These are phyloP conservation scores for Leishmania tarentolae DNA, from an alignment of 208 protist genomes.

Conservation along the genomic window DNA sequence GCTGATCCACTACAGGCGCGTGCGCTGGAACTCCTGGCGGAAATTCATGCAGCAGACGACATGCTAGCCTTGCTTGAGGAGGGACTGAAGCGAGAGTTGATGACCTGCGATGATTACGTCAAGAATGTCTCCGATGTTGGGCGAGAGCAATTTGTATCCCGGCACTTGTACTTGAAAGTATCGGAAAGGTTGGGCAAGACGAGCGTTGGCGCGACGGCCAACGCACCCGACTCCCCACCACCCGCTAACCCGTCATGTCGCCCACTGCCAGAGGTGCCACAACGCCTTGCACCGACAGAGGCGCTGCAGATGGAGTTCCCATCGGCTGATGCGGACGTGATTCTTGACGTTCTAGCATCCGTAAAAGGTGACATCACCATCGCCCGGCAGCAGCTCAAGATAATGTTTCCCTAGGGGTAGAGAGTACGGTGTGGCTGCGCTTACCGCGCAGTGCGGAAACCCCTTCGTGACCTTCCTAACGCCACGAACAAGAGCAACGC, in stretches of 20 bases:
- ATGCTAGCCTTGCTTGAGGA: conserved; percentile 67
- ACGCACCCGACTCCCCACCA: conserved; percentile 5
- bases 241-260: not conserved
- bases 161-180: conserved; percentile 64
- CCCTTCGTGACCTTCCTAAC: not conserved
- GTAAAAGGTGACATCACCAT: conserved; percentile 41
- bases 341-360: conserved; percentile 54
- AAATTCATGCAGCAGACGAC: conserved; percentile 78
- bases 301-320: conserved; percentile 62
- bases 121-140: conserved; percentile 73
- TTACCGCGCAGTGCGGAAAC: not conserved
- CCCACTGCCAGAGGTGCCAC: conserved; percentile 32
- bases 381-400: conserved; percentile 53
- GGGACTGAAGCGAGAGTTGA: conserved; percentile 51
- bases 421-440: not conserved
- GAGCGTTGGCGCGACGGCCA: not conserved
- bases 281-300: conserved; percentile 34
- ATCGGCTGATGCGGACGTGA: conserved; percentile 50
- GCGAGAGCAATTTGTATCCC: conserved; percentile 74
- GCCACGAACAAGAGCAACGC: too few relatives aligned
- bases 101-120: conserved; percentile 84
- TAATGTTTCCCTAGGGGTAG: conserved; percentile 51
- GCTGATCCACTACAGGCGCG: conserved; percentile 54
- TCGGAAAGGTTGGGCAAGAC: conserved; percentile 34
- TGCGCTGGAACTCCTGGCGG: conserved; percentile 72